A percentile compares a stretch with the other conserved stretches of the same genome.
Evolutionary conservation across 2,329 filamentous ascomycete species (phyloP).

Genomic region (Karstenula rhodostoma): DNA sequence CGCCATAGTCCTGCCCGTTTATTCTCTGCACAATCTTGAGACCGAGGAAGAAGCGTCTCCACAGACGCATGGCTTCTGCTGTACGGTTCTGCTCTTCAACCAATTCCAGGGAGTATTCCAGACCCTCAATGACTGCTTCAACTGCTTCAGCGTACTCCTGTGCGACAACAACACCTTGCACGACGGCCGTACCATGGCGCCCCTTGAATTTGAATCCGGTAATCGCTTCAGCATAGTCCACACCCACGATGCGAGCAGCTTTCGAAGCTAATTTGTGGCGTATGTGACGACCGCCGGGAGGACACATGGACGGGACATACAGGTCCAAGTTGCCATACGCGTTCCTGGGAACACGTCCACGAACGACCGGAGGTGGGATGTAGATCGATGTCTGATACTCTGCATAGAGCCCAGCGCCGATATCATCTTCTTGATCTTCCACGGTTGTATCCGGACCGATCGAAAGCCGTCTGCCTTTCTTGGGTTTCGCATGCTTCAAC

Average conservation of each 20-base stretch:
- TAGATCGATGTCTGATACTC: constrained; percentile 74
- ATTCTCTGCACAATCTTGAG: constrained; percentile 77
- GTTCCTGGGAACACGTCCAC: constrained; percentile 73
- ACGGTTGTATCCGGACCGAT: constrained; percentile 43
- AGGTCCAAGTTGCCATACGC: constrained; percentile 69
- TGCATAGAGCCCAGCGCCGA: constrained; percentile 65
- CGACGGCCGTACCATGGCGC: constrained; percentile 82
- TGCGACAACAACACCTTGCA: constrained; percentile 80
- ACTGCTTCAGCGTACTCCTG: constrained; percentile 76
- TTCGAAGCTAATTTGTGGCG: constrained; percentile 66
- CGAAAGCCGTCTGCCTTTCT: constrained; percentile 36
- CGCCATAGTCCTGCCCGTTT: constrained; percentile 58
- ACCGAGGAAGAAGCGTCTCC: constrained; percentile 68
- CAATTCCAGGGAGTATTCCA: constrained; percentile 72
- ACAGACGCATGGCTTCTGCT: constrained; percentile 61
- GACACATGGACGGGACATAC: constrained; percentile 71
- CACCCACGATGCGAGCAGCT: constrained; percentile 76
- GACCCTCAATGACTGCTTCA: constrained; percentile 69
- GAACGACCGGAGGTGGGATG: constrained; percentile 75
- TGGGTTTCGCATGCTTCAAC: constrained; percentile 69
- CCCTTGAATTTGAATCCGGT: constrained; percentile 90
- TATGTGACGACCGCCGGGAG: constrained; percentile 66
- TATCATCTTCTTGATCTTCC: constrained; percentile 49
- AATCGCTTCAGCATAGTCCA: constrained; percentile 90
- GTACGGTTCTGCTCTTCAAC: constrained; percentile 65